Conservation (phyloP, 257 asterid genomes). For the Linderniella brevidens region DNA sequence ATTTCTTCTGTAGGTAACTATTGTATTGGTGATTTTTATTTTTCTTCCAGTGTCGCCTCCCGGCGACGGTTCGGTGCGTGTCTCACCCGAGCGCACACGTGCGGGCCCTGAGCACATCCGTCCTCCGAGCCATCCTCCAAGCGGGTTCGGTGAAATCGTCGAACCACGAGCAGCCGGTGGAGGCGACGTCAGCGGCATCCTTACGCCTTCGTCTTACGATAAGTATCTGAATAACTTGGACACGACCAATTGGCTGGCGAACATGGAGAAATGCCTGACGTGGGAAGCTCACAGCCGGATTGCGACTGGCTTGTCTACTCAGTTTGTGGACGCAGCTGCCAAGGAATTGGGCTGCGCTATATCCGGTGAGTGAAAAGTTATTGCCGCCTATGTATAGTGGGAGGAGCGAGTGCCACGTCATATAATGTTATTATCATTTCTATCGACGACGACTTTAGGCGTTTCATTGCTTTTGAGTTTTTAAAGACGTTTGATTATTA, state of each 20-base stretch:
- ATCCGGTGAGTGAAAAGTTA: slow-evolving; percentile 15
- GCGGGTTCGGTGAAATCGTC: slow-evolving; percentile 34
- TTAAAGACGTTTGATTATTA: no score
- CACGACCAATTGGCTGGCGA: slow-evolving; percentile 49
- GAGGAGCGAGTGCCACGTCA: no score
- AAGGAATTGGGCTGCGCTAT: slow-evolving; percentile 71
- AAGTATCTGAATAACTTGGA: slow-evolving; percentile 30
- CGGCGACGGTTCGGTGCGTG: slow-evolving; percentile 81
- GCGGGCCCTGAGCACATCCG: slow-evolving; percentile 91
- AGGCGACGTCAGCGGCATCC: slow-evolving; percentile 20
- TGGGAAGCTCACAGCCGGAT: slow-evolving; percentile 92
- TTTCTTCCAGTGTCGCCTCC: slow-evolving; percentile 54
- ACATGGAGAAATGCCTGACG: slow-evolving; percentile 63
- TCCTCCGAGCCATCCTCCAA: slow-evolving; percentile 76
- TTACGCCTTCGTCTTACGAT: slow-evolving; percentile 20
- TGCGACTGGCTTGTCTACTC: slow-evolving; percentile 58
- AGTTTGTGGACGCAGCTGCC: slow-evolving; percentile 67
- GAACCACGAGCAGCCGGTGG: slow-evolving; percentile 8
- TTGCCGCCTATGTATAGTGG: no score
- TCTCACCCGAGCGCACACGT: slow-evolving; percentile 96
- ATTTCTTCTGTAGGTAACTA: no score
- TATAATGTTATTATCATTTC: no score
- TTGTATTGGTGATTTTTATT: no score
- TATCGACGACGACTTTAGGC: no score
- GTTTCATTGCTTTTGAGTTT: no score